Evolutionary conservation across 768 basidiomycete genomes (phyloP).

Genomic region (Psilocybe sp.): DNA sequence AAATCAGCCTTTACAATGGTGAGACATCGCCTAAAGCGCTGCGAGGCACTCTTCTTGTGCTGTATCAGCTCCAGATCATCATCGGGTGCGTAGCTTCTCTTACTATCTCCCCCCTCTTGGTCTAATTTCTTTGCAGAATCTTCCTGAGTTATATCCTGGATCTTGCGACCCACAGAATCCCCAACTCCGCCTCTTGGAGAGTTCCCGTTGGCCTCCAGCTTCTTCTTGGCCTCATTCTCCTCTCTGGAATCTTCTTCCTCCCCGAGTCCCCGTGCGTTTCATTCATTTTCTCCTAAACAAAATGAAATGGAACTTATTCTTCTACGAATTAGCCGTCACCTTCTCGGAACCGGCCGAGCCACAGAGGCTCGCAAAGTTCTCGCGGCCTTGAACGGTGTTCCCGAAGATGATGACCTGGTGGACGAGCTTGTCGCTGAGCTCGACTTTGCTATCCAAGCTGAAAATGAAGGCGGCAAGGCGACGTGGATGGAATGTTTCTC

Average conservation of each 20-base stretch:
- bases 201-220: conserved; percentile 76
- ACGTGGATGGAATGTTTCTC: conserved; percentile 81
- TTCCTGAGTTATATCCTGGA: conserved; percentile 74
- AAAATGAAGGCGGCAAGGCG: conserved; percentile 80
- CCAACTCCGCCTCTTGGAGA: conserved; percentile 66
- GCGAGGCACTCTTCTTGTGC: conserved; percentile 65
- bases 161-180: conserved; percentile 56
- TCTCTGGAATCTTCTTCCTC: conserved; percentile 71
- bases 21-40: conserved; percentile 76
- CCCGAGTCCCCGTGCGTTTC: conserved; percentile 71
- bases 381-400: conserved; percentile 63
- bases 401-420: conserved; percentile 55
- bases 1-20: conserved; percentile 64
- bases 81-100: conserved; percentile 44
- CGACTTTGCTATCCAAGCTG: conserved; percentile 59
- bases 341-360: conserved; percentile 54
- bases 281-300: neutral
- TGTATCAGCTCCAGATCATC: conserved; percentile 80
- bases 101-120: neutral
- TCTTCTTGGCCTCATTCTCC: conserved; percentile 62
- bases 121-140: conserved; percentile 38
- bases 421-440: conserved; percentile 62
- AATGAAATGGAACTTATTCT: neutral
- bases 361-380: conserved; percentile 62
- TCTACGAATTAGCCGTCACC: conserved; percentile 50